These are phyloP conservation scores for Gonapodya sp. DNA, from an alignment of 192 early-diverging fungal genomes.

Conservation along the genomic window DNA sequence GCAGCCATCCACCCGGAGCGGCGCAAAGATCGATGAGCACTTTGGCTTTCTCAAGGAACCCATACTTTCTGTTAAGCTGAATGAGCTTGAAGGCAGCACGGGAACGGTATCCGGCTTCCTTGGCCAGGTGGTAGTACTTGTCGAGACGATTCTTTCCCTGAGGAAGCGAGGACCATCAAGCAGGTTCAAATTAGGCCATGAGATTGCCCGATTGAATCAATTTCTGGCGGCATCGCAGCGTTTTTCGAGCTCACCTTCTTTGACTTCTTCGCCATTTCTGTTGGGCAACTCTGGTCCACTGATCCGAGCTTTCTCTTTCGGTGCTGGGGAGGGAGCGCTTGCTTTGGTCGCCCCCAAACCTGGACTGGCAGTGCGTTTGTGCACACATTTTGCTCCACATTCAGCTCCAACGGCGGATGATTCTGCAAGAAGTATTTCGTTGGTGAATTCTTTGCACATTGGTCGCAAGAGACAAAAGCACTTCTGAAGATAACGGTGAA, in stretches of 20 bases:
- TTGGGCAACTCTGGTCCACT: no score
- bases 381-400: no score
- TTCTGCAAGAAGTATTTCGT: no score
- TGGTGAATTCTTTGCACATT: no score
- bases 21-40: constrained; percentile 95
- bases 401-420: no score
- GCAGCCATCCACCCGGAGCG: constrained; percentile 96
- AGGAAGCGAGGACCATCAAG: constrained; percentile 32
- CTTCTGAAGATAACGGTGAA: no score
- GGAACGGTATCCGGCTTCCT: constrained; percentile 97
- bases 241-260: neutral
- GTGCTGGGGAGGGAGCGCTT: no score
- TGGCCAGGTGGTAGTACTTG: constrained; percentile 99
- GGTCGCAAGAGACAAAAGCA: no score
- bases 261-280: neutral
- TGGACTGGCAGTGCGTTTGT: no score
- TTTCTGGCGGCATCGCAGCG: neutral
- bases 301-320: neutral
- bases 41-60: constrained; percentile 81
- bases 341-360: no score
- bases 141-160: constrained; percentile 89
- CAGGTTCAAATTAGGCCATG: neutral
- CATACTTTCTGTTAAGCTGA: constrained; percentile 98
- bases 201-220: neutral
- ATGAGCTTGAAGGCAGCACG: constrained; percentile 99